phyloP scores from a whole-genome alignment of 192 early-diverging fungal genomes.

The Coemansia aciculifera region DNA sequence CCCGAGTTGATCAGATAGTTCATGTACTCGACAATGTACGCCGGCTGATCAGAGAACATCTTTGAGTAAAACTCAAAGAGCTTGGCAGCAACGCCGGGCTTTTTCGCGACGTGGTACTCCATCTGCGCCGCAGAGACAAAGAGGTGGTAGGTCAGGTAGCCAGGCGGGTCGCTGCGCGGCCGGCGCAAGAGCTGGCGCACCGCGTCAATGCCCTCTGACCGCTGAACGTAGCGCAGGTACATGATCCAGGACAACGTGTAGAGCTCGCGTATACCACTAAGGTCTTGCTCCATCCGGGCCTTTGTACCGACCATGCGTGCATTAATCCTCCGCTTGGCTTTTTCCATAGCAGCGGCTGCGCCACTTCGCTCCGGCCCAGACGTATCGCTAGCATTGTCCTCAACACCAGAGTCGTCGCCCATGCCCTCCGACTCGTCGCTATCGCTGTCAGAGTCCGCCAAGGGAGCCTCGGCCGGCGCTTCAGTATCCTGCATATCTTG shows the following conservation, averaged over 20 bases:
- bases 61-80: slow-evolving; percentile 92
- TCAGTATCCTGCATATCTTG: slow-evolving; percentile 17
- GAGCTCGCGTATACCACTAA: slow-evolving; percentile 51
- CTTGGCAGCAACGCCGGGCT: slow-evolving; percentile 76
- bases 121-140: slow-evolving; percentile 86
- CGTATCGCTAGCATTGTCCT: slow-evolving; percentile 47
- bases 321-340: slow-evolving; percentile 33
- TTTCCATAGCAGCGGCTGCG: slow-evolving; percentile 24
- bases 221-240: slow-evolving; percentile 79
- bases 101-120: slow-evolving; percentile 92
- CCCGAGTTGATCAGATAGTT: slow-evolving; percentile 85
- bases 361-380: slow-evolving; percentile 1
- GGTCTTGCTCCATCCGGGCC: slow-evolving; percentile 39
- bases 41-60: slow-evolving; percentile 68
- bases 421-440: slow-evolving; percentile 45
- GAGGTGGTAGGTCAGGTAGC: slow-evolving; percentile 79
- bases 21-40: slow-evolving; percentile 80
- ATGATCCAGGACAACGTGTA: slow-evolving; percentile 81
- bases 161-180: slow-evolving; percentile 69
- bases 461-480: neutral
- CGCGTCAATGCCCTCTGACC: slow-evolving; percentile 74
- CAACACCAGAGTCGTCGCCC: slow-evolving; percentile 22
- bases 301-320: slow-evolving; percentile 45
- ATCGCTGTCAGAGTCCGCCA: slow-evolving; percentile 35
- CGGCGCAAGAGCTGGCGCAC: slow-evolving; percentile 73